Percentiles rank a stretch among this genome's conserved stretches.
phyloP scores from a whole-genome alignment of 495 filamentous ascomycete species.

The Xanthoparmelia taractica region DNA sequence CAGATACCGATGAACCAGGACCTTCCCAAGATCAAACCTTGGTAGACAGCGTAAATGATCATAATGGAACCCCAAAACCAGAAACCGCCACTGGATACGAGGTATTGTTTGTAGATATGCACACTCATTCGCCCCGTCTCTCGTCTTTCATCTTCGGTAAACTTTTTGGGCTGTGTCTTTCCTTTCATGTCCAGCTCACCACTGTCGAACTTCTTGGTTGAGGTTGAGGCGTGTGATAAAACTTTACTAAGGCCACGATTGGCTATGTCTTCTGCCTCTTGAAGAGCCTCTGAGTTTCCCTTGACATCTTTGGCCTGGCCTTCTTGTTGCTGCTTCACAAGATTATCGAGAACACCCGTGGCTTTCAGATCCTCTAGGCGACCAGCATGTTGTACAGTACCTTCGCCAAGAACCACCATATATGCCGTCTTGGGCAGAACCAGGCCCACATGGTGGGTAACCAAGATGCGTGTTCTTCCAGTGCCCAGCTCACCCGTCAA shows the following conservation, averaged over 20 bases:
- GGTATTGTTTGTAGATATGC: constrained; percentile 55
- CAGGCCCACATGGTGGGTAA: constrained; percentile 74
- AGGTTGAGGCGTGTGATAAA: constrained; percentile 27
- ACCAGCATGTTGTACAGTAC: constrained; percentile 54
- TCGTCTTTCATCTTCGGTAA: constrained; percentile 64
- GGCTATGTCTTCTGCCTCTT: constrained; percentile 34
- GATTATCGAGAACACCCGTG: constrained; percentile 47
- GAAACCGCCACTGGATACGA: constrained; percentile 58
- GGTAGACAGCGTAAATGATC: constrained; percentile 42
- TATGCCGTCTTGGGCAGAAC: constrained; percentile 64
- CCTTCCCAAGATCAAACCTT: constrained; percentile 43
- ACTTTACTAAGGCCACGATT: constrained; percentile 38
- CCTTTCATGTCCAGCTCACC: constrained; percentile 19
- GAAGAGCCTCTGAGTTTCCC: constrained; percentile 30
- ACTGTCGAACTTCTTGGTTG: constrained; percentile 22
- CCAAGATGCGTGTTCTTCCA: constrained; percentile 69
- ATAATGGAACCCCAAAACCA: constrained; percentile 54
- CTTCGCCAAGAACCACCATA: constrained; percentile 60
- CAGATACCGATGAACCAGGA: constrained; percentile 68
- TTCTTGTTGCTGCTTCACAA: constrained; percentile 50
- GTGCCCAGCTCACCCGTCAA: constrained; percentile 59
- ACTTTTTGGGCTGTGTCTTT: constrained; percentile 49
- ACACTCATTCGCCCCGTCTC: constrained; percentile 58
- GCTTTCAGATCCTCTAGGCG: constrained; percentile 48
- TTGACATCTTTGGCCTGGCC: constrained; percentile 23